Percentiles rank a stretch among this genome's conserved stretches.
phyloP scores from a whole-genome alignment of 1,284 basidiomycete species.

The Meira miltonrushii region DNA sequence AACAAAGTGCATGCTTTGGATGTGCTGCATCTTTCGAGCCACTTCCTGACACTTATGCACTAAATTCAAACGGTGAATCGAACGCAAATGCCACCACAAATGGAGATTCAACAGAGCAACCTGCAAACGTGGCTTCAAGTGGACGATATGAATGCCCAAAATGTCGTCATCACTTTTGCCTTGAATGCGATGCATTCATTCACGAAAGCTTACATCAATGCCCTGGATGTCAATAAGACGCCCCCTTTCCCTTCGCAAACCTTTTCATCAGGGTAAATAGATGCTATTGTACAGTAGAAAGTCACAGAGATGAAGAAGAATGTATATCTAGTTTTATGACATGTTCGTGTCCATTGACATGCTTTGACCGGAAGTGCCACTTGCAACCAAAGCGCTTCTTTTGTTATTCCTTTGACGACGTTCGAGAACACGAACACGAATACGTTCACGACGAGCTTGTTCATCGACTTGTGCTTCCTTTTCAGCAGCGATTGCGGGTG shows the following conservation, averaged over 20 bases:
- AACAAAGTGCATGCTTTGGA: slow-evolving; percentile 2
- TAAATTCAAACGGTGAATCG: background rate
- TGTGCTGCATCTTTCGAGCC: slow-evolving; percentile 2
- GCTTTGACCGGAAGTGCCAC: slow-evolving; percentile 11
- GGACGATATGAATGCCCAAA: slow-evolving; percentile 41
- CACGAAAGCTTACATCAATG: slow-evolving; percentile 47
- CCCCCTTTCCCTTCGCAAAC: background rate
- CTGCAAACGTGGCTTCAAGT: slow-evolving; percentile 21
- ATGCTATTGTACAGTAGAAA: too few relatives aligned
- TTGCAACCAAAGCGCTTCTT: slow-evolving; percentile 14
- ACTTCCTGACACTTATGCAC: background rate
- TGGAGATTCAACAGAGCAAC: background rate
- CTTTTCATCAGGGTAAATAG: too few relatives aligned
- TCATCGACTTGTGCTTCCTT: slow-evolving; percentile 6
- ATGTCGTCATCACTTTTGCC: slow-evolving; percentile 41
- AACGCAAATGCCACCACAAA: background rate
- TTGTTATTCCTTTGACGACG: slow-evolving; percentile 8
- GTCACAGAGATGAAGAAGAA: too few relatives aligned
- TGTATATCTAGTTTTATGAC: background rate
- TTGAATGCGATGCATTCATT: slow-evolving; percentile 50
- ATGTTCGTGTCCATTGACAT: background rate
- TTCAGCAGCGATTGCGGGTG: slow-evolving; percentile 11
- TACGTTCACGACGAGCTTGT: slow-evolving; percentile 3
- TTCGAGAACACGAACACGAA: slow-evolving; percentile 12
- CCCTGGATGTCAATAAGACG: slow-evolving; percentile 34